Conservation (phyloP, 2,329 filamentous ascomycete species). For the Xylaria sp. region DNA sequence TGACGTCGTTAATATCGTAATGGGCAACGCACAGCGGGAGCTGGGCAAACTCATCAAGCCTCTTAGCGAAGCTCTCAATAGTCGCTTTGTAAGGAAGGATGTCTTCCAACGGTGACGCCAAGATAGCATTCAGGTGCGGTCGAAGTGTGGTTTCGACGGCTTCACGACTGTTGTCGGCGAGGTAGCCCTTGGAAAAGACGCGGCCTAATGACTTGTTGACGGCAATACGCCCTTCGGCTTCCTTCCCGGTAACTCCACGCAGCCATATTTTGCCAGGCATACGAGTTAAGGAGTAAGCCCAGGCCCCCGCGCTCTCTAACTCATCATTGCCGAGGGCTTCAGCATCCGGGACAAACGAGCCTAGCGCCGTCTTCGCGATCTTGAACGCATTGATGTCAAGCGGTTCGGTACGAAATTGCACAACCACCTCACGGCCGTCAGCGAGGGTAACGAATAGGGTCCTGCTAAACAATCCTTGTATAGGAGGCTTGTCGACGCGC, state of each 20-base stretch:
- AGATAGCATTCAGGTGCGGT: constrained; percentile 32
- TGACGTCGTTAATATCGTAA: constrained; percentile 36
- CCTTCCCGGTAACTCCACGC: constrained; percentile 31
- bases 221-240: constrained; percentile 30
- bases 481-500: constrained; percentile 35
- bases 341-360: constrained; percentile 22
- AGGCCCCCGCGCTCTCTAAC: constrained; percentile 14
- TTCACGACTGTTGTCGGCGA: constrained; percentile 29
- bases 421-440: constrained; percentile 29
- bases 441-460: constrained; percentile 34
- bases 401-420: constrained; percentile 34
- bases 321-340: constrained; percentile 25
- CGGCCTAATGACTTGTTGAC: constrained; percentile 31
- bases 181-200: constrained; percentile 33
- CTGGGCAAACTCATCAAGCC: neutral
- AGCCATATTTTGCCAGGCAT: constrained; percentile 33
- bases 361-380: constrained; percentile 17
- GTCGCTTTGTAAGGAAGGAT: constrained; percentile 25
- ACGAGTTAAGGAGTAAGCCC: constrained; percentile 27
- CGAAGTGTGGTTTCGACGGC: constrained; percentile 28
- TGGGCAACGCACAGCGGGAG: neutral
- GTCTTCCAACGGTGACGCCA: constrained; percentile 31
- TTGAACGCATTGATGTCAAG: constrained; percentile 29
- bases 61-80: neutral
- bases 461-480: constrained; percentile 40